phyloP scores from a whole-genome alignment of 176 grass and related monocot species.

The Dendrocalamus sinicus region DNA sequence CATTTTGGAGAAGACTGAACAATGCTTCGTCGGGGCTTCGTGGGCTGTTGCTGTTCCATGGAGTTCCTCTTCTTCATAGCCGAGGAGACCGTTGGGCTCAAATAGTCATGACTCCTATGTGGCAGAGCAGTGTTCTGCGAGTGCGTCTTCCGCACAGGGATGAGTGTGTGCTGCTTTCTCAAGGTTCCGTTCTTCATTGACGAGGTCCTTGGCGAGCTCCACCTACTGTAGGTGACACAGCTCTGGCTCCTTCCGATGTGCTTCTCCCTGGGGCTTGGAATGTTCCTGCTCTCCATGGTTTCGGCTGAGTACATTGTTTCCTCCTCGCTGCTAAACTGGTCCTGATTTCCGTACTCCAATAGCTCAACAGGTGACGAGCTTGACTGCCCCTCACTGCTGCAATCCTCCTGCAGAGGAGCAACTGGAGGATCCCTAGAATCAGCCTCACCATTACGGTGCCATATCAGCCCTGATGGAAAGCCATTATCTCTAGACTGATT shows the following conservation, averaged over 20 bases:
- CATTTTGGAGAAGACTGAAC: conserved; percentile 79
- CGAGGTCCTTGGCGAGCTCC: conserved; percentile 67
- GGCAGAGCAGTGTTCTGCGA: conserved; percentile 59
- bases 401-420: conserved; percentile 39
- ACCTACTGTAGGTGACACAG: conserved; percentile 75
- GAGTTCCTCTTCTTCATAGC: conserved; percentile 87
- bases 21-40: conserved; percentile 52
- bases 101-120: conserved; percentile 75
- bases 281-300: conserved; percentile 96
- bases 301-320: conserved; percentile 98
- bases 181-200: conserved; percentile 45
- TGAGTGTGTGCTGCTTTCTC: conserved; percentile 65
- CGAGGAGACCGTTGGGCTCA: conserved; percentile 88
- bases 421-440: conserved; percentile 47
- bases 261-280: conserved; percentile 69
- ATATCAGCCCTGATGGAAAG: conserved; percentile 53
- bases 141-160: conserved; percentile 66
- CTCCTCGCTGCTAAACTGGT: conserved; percentile 71
- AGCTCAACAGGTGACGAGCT: conserved; percentile 64
- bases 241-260: conserved; percentile 87
- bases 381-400: conserved; percentile 68
- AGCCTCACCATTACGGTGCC: conserved; percentile 54
- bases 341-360: conserved; percentile 48
- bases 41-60: conserved; percentile 57
- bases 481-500: conserved; percentile 53